Conservation (phyloP, 805 yeast species). For the Teunomyces barrocoloradensis region DNA sequence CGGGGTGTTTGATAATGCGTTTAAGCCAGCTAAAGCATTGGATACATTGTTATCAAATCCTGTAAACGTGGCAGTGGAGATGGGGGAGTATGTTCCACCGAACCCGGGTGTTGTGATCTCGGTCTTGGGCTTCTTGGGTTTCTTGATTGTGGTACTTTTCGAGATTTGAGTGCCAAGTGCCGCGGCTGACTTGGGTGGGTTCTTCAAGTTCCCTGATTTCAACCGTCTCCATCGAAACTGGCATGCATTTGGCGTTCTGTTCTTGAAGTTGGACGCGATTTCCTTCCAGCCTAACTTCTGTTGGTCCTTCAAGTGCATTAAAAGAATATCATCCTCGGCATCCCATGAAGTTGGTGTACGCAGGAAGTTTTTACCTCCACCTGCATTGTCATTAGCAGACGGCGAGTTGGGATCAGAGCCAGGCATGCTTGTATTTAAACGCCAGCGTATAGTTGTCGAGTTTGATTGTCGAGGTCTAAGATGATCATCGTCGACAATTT, state of each 20-base stretch:
- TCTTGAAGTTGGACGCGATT: conserved; percentile 41
- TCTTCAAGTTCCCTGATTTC: conserved; percentile 42
- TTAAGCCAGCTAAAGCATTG: conserved; percentile 44
- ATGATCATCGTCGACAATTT: conserved; percentile 3
- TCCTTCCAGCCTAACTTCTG: conserved; percentile 50
- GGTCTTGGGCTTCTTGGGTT: conserved; percentile 10
- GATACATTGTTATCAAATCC: conserved; percentile 40
- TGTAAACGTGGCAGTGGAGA: conserved; percentile 35
- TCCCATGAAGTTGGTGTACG: conserved; percentile 50
- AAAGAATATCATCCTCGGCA: conserved; percentile 43
- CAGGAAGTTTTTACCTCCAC: conserved; percentile 24
- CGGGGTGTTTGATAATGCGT: conserved; percentile 37
- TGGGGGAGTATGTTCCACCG: conserved; percentile 34
- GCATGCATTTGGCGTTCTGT: conserved; percentile 40
- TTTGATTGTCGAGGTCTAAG: conserved; percentile 1
- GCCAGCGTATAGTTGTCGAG: conserved; percentile 2
- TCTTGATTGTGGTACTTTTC: conserved; percentile 9
- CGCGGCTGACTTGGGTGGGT: conserved; percentile 43
- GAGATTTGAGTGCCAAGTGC: conserved; percentile 13
- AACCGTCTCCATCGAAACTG: conserved; percentile 42
- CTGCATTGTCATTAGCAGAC: not conserved
- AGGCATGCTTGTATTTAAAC: not conserved
- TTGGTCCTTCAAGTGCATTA: conserved; percentile 45
- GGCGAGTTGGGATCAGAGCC: conserved; percentile 2
- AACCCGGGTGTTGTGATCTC: conserved; percentile 15